Base-by-base conservation (phyloP, 331 rosid genomes). In the Malus hybrid region DNA sequence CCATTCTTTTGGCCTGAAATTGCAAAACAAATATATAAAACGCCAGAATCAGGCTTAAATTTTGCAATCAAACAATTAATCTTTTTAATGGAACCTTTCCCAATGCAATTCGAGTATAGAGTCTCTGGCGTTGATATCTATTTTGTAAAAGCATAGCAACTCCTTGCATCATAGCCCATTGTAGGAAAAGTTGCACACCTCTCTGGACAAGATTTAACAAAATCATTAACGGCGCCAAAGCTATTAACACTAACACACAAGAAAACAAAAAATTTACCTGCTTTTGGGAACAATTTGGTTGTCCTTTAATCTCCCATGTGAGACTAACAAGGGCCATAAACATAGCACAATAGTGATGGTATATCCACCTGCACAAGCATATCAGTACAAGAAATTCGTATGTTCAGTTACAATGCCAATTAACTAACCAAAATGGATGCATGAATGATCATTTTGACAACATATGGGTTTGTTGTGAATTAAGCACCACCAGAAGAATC, bases 111-210 rank as follows among this genome's bases (percentile, higher is more conserved):
- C 99, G 97, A 68, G 99, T 95, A 77, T 95, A 95, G 69, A 95
- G 97, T 79, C 99, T 89, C 83, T 95, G 97, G 5, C 99, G 97
- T 74, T 95, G 99, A 84, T 95, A 95, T 90, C 99, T 89, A 81
- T 95, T 95, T 78, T 95, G 99, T 76, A 95, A 76, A 67, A 95
- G 97, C 99, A 95, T 95, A 67, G 99, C 96, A 69, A 95, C 86
- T 77, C 99, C 99, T 87, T 95, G 99, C 97, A 95, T 86, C 97
- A 95, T 88, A 74, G 99, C 99, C 99, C 99, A 95, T 72, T 90
- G 97, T 60, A 95, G 86, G 82, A 95, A 95, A 77, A 95, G 99
- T 82, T 92, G 93, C 20, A 95, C 97, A 27, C 97, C 97, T 82
- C 97, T 89, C 99, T 95, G 87, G 81, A 83, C 33, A 63, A 82